These are phyloP conservation scores for Candida verbasci DNA, from an alignment of 805 yeast species.

Conservation along the genomic window DNA sequence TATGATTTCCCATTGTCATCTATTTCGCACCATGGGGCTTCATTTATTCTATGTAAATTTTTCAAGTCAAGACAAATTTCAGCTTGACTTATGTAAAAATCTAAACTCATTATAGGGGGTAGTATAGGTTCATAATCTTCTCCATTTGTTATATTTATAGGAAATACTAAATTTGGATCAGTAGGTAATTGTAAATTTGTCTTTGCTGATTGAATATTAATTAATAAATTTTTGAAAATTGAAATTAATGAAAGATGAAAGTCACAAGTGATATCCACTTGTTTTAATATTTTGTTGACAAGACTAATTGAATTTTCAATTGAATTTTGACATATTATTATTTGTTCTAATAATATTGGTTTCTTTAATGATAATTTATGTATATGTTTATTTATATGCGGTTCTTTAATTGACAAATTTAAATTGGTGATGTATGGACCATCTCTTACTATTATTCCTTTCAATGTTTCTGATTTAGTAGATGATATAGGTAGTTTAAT, in stretches of 20 bases:
- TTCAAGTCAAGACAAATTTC: constrained; percentile 61
- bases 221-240: constrained; percentile 23
- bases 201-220: constrained; percentile 30
- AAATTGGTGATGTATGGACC: constrained; percentile 51
- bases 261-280: constrained; percentile 5
- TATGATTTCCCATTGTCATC: constrained; percentile 46
- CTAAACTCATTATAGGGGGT: constrained; percentile 46
- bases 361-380: constrained; percentile 23
- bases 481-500: constrained; percentile 57
- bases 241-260: constrained; percentile 15
- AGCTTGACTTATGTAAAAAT: constrained; percentile 55
- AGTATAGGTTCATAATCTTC: constrained; percentile 42
- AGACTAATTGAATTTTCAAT: constrained; percentile 32
- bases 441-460: constrained; percentile 57
- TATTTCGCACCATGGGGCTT: constrained; percentile 60
- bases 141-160: constrained; percentile 42
- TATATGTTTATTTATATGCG: constrained; percentile 31
- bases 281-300: constrained; percentile 12
- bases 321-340: constrained; percentile 42
- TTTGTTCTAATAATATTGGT: constrained; percentile 39
- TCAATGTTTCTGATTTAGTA: constrained; percentile 49
- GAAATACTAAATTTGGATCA: constrained; percentile 53
- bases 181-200: constrained; percentile 35
- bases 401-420: constrained; percentile 40
- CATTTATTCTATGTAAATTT: constrained; percentile 44